Base-by-base conservation (phyloP, 345 rosid genomes). In the Eucalyptus globulus region DNA sequence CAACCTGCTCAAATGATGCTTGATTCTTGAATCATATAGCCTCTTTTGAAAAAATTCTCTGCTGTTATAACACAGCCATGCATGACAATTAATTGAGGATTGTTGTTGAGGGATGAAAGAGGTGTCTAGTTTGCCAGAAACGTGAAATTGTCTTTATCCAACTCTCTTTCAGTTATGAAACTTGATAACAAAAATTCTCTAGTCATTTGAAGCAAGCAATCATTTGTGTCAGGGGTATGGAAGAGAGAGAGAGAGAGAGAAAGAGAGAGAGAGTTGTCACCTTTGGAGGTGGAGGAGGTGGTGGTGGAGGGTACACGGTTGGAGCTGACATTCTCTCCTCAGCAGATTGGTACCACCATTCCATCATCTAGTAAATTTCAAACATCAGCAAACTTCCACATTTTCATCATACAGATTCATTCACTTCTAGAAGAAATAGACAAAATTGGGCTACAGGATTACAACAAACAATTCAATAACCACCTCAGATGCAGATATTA, bases 271-370 rank as follows among this genome's bases (percentile, higher is more conserved):
- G 56, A 37, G 83, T 50, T 87, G 80, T 89, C 93, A 98, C 99
- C 98, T 93, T 95, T 56, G 99, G 97, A 49, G 97, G 93, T 86
- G 99, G 99, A 34, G 99, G 99, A 2, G 99, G 99, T 8, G 99
- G 99, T 0, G 99, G 99, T 4, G 99, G 98, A 16, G 99, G 99
- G 89, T 98, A 98, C 86, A 97, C 99, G 13, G 99, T 96, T 87
- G 99, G 98, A 90, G 99, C 99, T 72, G 98, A 95, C 97, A 98
- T 97, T 95, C 98, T 96, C 91, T 97, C 99, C 92, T 98, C 99
- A 44, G 99, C 99, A 92, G 99, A 98, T 92, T 98, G 99, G 90
- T 96, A 98, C 99, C 99, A 98, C 99, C 99, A 98, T 86, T 98
- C 99, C 99, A 98, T 98, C 99, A 98, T 98, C 99, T 98, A 88